phyloP scores from a whole-genome alignment of 2,329 filamentous ascomycete species.

The Fusarium vanettenii region DNA sequence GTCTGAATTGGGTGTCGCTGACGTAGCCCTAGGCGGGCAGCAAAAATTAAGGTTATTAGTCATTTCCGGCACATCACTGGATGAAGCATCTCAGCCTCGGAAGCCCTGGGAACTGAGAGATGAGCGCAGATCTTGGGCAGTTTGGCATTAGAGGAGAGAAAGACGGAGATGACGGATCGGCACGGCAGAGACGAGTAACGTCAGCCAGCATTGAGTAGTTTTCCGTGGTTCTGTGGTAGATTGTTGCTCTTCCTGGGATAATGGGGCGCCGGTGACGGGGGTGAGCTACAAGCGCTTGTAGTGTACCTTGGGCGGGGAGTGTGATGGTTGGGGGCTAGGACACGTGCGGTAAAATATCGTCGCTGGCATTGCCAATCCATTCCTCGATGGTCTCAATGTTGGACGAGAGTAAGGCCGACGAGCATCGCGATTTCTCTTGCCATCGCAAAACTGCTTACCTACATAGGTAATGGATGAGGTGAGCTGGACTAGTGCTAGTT shows the following conservation, averaged over 20 bases:
- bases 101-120: background rate
- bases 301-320: background rate
- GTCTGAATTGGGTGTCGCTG: background rate
- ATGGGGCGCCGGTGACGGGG: background rate
- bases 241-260: background rate
- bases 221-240: background rate
- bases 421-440: background rate
- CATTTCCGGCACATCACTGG: constrained; percentile 23
- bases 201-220: background rate
- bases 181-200: background rate
- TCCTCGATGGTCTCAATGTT: background rate
- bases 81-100: background rate
- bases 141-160: background rate
- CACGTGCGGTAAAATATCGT: background rate
- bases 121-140: constrained; percentile 29
- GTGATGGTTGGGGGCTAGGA: background rate
- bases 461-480: background rate
- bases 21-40: constrained; percentile 6
- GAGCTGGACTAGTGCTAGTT: background rate
- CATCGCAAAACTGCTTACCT: background rate
- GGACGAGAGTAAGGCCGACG: background rate
- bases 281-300: background rate
- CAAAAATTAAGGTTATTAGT: constrained; percentile 33
- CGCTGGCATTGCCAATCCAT: background rate
- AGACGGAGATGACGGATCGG: constrained; percentile 7